A percentile compares a stretch with the other conserved stretches of the same genome.
phyloP scores from a whole-genome alignment of 805 yeast species.

The Zygosaccharomyces rouxii region DNA sequence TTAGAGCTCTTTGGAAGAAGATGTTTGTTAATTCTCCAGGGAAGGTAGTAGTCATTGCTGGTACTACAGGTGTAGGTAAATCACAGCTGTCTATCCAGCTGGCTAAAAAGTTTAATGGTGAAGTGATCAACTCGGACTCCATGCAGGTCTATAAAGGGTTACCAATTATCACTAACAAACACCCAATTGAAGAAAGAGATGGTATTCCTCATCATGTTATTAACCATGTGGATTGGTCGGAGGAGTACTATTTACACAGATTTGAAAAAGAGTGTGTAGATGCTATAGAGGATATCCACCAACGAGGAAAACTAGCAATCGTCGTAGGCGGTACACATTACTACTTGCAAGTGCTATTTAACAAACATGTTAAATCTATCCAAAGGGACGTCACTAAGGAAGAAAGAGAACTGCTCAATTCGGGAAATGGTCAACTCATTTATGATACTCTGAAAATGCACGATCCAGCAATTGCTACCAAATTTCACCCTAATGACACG shows the following conservation, averaged over 20 bases:
- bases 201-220: conserved; percentile 83
- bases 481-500: conserved; percentile 88
- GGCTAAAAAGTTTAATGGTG: conserved; percentile 76
- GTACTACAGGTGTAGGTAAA: conserved; percentile 96
- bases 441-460: conserved; percentile 44
- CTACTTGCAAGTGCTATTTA: conserved; percentile 75
- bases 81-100: conserved; percentile 66
- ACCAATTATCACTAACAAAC: conserved; percentile 85
- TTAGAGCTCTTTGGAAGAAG: conserved; percentile 5
- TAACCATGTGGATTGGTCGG: conserved; percentile 76
- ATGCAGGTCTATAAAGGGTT: conserved; percentile 85
- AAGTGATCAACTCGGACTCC: conserved; percentile 91
- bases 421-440: conserved; percentile 35
- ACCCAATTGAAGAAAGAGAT: conserved; percentile 70
- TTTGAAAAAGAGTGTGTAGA: conserved; percentile 67
- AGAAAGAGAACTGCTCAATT: conserved; percentile 46
- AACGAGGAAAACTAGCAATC: conserved; percentile 71
- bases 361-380: conserved; percentile 42
- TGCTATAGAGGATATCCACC: conserved; percentile 59
- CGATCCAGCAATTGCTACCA: conserved; percentile 71
- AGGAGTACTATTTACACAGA: conserved; percentile 74
- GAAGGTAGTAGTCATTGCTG: conserved; percentile 64
- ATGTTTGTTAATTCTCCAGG: conserved; percentile 11
- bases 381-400: conserved; percentile 24
- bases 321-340: conserved; percentile 96